Evolutionary conservation across 768 basidiomycete species (phyloP), one percentile per base, ranked within the genome.

Genomic region (Hygrophorus russula): DNA sequence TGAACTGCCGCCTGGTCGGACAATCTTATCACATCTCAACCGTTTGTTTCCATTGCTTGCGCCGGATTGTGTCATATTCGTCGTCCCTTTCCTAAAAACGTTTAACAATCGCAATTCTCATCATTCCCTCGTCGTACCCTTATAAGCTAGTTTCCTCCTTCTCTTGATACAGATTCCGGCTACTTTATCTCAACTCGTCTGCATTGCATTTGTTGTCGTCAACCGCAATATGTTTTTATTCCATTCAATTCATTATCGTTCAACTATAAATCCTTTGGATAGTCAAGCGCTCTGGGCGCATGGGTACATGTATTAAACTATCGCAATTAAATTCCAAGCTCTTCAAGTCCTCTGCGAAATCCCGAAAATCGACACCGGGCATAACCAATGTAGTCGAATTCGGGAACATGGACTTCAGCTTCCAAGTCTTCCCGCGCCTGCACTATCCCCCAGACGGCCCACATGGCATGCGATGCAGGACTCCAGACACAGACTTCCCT

Each of bases 401-500:
- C 94, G 12, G 74, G 74, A 51, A 78, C 71, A 30, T 60, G 65
- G 36, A 70, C 72, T 32, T 69, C 66, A 13, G 62, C 70, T 52
- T 81, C 73, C 5, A 89, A 49, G 51, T 81, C 75, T 51, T 89
- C 86, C 49, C 76, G 75, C 5, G 88, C 90, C 61, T 94, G 91
- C 4, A 98, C 78, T 49, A 98, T 70, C 6, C 87, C 91, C 96
- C 96, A 99, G 35, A 97, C 65, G 5, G 86, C 80, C 92, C 94
- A 98, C 74, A 84, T 81, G 10, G 76, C 91, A 53, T 92, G 89
- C 15, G 84, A 84, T 3, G 88, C 82, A 9, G 93, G 85, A 52
- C 85, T 83, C 96, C 96, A 99, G 8, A 78, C 67, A 36, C 65
- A 70, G 30, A 98, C 88, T 58, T 93, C 85, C 27, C 68, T 63